These are phyloP conservation scores for Boletus calvinii DNA, from an alignment of 1,284 basidiomycete species.

Conservation along the genomic window DNA sequence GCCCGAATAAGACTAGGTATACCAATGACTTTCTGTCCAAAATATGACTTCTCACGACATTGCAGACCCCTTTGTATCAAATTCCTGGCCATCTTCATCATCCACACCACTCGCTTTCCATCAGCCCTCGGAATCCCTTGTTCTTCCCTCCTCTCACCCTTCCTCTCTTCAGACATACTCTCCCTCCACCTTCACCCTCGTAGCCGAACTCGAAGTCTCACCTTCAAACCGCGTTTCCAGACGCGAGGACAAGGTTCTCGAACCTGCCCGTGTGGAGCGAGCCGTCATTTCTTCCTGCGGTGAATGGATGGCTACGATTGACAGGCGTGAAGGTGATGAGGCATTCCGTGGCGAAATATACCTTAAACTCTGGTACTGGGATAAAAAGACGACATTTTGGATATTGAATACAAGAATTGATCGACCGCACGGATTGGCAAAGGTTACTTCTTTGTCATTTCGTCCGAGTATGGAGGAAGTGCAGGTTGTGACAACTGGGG, in stretches of 20 bases:
- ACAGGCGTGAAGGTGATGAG: constrained; percentile 70
- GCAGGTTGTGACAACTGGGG: constrained; percentile 62
- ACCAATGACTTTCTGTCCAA: constrained; percentile 22
- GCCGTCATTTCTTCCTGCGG: constrained; percentile 66
- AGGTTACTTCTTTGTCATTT: constrained; percentile 73
- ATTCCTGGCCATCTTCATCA: constrained; percentile 40
- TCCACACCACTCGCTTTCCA: constrained; percentile 71
- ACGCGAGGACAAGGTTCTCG: constrained; percentile 76
- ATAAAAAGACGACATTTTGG: constrained; percentile 57
- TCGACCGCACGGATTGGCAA: constrained; percentile 74
- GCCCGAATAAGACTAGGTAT: constrained; percentile 77
- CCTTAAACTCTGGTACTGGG: constrained; percentile 93
- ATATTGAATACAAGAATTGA: constrained; percentile 89
- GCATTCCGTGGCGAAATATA: constrained; percentile 67
- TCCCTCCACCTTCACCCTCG: constrained; percentile 64
- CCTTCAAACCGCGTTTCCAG: constrained; percentile 92
- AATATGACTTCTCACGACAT: constrained; percentile 8
- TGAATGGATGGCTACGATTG: constrained; percentile 95
- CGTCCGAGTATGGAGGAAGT: constrained; percentile 42
- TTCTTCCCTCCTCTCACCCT: constrained; percentile 92
- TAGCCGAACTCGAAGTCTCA: constrained; percentile 89
- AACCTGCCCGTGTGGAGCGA: constrained; percentile 76
- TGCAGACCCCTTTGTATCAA: constrained; percentile 47
- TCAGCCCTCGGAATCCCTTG: constrained; percentile 66
- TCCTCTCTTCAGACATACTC: constrained; percentile 94